These are phyloP conservation scores for Sambucus nigra DNA, from an alignment of 129 eudicot species.

Conservation along the genomic window DNA sequence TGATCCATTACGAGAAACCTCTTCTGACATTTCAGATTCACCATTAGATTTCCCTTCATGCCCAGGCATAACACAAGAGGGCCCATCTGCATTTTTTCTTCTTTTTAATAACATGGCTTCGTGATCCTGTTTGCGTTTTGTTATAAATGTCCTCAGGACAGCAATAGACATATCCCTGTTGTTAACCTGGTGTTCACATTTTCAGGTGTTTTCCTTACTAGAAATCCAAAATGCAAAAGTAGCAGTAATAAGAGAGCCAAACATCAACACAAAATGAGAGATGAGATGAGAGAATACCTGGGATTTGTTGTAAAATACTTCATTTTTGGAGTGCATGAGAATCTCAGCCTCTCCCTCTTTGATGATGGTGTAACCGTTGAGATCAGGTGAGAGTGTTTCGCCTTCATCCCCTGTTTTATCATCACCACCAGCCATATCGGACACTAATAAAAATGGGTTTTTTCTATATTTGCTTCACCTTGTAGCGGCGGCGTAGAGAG, in stretches of 20 bases:
- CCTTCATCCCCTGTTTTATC: conserved; percentile 29
- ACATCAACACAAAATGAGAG: too few relatives aligned
- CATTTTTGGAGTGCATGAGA: conserved; percentile 74
- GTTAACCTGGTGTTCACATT: conserved; percentile 51
- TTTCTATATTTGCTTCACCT: too few relatives aligned
- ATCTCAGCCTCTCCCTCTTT: conserved; percentile 99
- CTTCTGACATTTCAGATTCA: conserved; percentile 31
- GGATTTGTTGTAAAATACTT: conserved; percentile 90
- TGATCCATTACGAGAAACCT: conserved; percentile 27
- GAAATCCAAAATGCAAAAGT: too few relatives aligned
- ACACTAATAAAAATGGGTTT: too few relatives aligned
- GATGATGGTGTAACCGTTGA: conserved; percentile 56
- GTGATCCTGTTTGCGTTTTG: conserved; percentile 74
- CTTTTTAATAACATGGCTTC: conserved; percentile 45
- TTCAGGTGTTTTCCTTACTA: too few relatives aligned
- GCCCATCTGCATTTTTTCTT: conserved; percentile 25
- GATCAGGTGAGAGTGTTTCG: conserved; percentile 33
- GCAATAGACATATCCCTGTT: conserved; percentile 97
- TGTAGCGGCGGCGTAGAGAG: too few relatives aligned
- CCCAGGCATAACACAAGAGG: conserved; percentile 17
- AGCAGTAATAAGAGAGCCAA: too few relatives aligned
- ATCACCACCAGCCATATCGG: too few relatives aligned
- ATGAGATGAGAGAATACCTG: conserved; percentile 39
- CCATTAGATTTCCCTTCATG: conserved; percentile 49
- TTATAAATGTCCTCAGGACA: conserved; percentile 79